These are phyloP conservation scores for Pascua guehoae DNA, from an alignment of 1,284 basidiomycete genomes.

Conservation along the genomic window DNA sequence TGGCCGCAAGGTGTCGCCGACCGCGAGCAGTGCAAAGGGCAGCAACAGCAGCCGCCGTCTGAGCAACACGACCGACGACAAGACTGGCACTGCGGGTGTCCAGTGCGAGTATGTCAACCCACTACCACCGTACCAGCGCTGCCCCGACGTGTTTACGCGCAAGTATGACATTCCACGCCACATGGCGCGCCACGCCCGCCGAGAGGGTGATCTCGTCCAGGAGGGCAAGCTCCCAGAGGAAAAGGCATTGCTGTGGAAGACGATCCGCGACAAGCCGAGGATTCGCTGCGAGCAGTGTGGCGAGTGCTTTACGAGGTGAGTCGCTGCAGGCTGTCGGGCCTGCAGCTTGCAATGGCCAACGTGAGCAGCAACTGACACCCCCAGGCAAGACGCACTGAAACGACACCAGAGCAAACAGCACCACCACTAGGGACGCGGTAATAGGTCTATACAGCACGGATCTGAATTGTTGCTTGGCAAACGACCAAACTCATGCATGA, in stretches of 20 bases:
- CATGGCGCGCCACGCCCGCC: constrained; percentile 44
- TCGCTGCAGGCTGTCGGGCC: not conserved
- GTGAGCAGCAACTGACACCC: not conserved
- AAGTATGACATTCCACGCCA: constrained; percentile 48
- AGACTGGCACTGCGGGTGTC: constrained; percentile 28
- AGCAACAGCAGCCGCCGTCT: constrained; percentile 1
- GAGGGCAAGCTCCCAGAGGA: constrained; percentile 42
- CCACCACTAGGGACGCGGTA: not conserved
- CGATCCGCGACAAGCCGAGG: constrained; percentile 45
- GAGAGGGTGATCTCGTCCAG: constrained; percentile 45
- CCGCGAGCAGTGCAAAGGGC: not conserved
- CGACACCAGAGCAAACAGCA: constrained; percentile 45
- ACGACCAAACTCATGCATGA: not conserved
- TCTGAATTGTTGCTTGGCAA: not conserved
- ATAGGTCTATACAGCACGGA: not conserved
- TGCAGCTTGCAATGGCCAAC: not conserved
- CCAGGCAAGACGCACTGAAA: constrained; percentile 45
- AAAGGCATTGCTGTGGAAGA: constrained; percentile 44
- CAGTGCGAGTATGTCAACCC: constrained; percentile 47
- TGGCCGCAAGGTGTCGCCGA: not conserved
- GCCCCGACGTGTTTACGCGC: constrained; percentile 44
- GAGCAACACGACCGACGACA: constrained; percentile 3
- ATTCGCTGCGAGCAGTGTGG: constrained; percentile 38
- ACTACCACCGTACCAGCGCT: constrained; percentile 45
- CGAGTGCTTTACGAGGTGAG: constrained; percentile 44